Percentiles rank a stretch among this genome's conserved stretches.
phyloP scores from a whole-genome alignment of 768 basidiomycete genomes.

The Kwoniella dejecticola region DNA sequence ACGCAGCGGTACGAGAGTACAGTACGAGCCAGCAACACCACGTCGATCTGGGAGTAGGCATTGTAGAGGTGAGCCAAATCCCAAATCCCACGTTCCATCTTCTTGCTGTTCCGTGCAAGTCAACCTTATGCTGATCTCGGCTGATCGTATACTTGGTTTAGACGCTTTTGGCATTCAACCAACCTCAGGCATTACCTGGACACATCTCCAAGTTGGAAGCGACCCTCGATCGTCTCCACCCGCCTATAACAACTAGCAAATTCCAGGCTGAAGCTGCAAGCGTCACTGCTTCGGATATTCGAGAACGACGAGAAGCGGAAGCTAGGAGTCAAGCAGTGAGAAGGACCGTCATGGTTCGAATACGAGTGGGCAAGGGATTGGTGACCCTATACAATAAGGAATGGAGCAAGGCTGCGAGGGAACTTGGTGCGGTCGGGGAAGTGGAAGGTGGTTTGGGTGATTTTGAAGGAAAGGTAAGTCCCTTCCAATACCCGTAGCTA shows the following conservation, averaged over 20 bases:
- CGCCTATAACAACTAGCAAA: constrained; percentile 19
- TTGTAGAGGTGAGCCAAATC: constrained; percentile 55
- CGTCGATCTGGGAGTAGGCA: constrained; percentile 75
- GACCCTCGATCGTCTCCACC: constrained; percentile 67
- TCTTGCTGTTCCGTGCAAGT: not conserved
- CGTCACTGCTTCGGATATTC: constrained; percentile 46
- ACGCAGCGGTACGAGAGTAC: constrained; percentile 89
- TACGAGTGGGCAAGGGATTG: constrained; percentile 78
- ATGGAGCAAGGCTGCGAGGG: constrained; percentile 78
- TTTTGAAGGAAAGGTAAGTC: constrained; percentile 70
- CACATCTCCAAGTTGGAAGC: constrained; percentile 96
- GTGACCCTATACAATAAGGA: constrained; percentile 69
- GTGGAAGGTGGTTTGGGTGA: constrained; percentile 65
- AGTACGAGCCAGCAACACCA: constrained; percentile 88
- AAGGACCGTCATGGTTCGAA: constrained; percentile 71
- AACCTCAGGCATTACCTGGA: constrained; percentile 62
- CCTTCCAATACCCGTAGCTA: too few species aligned
- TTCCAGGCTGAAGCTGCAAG: constrained; percentile 38
- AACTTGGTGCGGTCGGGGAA: constrained; percentile 65
- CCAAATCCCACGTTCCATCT: not conserved
- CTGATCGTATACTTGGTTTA: too few species aligned
- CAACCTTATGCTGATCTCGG: too few species aligned
- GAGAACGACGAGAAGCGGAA: constrained; percentile 50
- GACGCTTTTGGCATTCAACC: constrained; percentile 26
- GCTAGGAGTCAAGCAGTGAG: constrained; percentile 64